Evolutionary conservation across 78 protist genomes (phyloP).

Genomic region (Monosiga brevicollis): DNA sequence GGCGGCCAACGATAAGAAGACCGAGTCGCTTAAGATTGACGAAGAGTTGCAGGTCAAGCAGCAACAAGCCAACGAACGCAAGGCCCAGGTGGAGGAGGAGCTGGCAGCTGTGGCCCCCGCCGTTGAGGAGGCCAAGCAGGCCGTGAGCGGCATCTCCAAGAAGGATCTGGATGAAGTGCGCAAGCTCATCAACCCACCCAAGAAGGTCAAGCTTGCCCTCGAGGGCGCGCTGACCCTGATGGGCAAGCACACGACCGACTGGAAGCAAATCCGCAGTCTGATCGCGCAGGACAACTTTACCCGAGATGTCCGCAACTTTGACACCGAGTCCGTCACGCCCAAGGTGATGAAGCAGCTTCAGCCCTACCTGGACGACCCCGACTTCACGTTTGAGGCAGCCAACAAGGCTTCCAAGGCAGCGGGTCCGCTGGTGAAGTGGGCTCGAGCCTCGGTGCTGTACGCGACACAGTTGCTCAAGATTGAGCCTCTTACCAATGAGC

Average conservation of each 20-base stretch:
- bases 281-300: slow-evolving; percentile 67
- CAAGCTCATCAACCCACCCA: slow-evolving; percentile 73
- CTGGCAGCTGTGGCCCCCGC: slow-evolving; percentile 77
- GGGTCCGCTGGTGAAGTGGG: slow-evolving; percentile 93
- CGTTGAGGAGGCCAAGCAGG: background rate
- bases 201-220: slow-evolving; percentile 59
- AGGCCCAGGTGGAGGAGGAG: slow-evolving; percentile 18
- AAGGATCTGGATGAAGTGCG: slow-evolving; percentile 69
- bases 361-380: slow-evolving; percentile 43
- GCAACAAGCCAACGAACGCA: background rate
- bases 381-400: slow-evolving; percentile 57
- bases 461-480: slow-evolving; percentile 60
- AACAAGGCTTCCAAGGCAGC: slow-evolving; percentile 74
- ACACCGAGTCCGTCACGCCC: slow-evolving; percentile 42
- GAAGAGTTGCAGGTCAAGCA: slow-evolving; percentile 1
- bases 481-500: slow-evolving; percentile 72
- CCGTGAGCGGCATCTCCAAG: slow-evolving; percentile 38
- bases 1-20: slow-evolving; percentile 56
- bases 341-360: slow-evolving; percentile 5
- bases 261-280: slow-evolving; percentile 63
- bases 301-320: slow-evolving; percentile 51
- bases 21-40: slow-evolving; percentile 37
- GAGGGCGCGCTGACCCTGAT: slow-evolving; percentile 71
- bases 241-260: slow-evolving; percentile 38
- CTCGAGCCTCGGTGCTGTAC: slow-evolving; percentile 63